Evolutionary conservation across 2,329 filamentous ascomycete species (phyloP), one percentile per base, ranked within the genome.

Genomic region (Colletotrichum viniferum): DNA sequence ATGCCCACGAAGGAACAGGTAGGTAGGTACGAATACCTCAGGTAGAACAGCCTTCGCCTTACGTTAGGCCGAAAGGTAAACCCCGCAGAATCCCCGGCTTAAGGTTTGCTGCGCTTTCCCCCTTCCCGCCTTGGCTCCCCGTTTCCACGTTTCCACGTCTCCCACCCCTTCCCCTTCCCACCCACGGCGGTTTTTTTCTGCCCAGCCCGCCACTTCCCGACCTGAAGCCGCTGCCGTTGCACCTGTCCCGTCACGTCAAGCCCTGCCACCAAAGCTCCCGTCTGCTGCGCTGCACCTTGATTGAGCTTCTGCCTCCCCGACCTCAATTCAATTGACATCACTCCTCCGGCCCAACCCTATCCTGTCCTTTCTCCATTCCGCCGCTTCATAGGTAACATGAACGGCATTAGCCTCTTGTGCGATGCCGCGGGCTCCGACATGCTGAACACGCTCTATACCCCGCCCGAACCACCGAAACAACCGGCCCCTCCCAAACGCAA

Each of bases 361-460:
- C 48, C 26, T 38, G 7, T 61, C 36, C 34, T 30, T 30, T 36
- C 69, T 26, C 24, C 43, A 34, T 28, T 43, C 28, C 28, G 9
- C 48, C 56, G 63, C 36, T 30, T 36, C 48, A 24, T 43, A 21
- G 10, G 43, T 60, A 76, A 21, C 43, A 73, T 76, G 73, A 76
- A 75, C 63, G 73, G 69, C 13, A 73, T 76, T 24, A 64, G 73
- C 43, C 67, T 76, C 43, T 64, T 76, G 38, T 73, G 69, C 69
- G 69, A 76, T 73, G 73, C 73, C 48, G 73, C 73, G 56, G 73
- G 73, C 69, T 68, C 73, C 43, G 73, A 76, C 48, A 73, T 76
- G 73, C 70, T 76, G 14, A 73, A 69, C 26, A 48, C 73, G 14
- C 48, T 73, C 43, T 73, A 69, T 32, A 55, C 69, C 36, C 69